Conservation (phyloP, 2,329 filamentous ascomycete species). For the Dryadomyces sulphureus region DNA sequence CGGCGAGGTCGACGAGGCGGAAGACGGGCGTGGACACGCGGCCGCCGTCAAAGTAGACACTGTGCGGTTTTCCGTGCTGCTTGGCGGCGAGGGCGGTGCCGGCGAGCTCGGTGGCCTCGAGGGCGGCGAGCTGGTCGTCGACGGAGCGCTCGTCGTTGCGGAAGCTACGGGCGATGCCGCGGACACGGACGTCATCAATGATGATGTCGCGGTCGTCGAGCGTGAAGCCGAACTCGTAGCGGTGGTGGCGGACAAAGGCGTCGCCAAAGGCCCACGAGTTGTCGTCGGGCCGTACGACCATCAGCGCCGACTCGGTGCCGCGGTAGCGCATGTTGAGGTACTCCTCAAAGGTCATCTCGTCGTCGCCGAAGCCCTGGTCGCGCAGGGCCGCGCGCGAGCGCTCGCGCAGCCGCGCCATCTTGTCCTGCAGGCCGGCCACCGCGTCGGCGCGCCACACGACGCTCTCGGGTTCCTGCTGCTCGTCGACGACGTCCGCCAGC, state of each 20-base stretch:
- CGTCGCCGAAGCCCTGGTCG: conserved; percentile 65
- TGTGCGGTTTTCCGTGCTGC: conserved; percentile 41
- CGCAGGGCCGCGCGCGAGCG: conserved; percentile 53
- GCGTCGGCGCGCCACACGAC: conserved; percentile 43
- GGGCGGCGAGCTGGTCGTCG: conserved; percentile 63
- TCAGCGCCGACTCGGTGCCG: conserved; percentile 79
- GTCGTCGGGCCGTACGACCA: conserved; percentile 65
- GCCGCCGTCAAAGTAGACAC: conserved; percentile 77
- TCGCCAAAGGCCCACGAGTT: conserved; percentile 71
- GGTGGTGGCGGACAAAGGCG: conserved; percentile 75
- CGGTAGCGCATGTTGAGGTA: conserved; percentile 91
- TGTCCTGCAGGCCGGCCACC: conserved; percentile 48
- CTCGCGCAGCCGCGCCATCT: conserved; percentile 67
- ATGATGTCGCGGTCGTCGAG: conserved; percentile 76
- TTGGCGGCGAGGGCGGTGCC: conserved; percentile 22
- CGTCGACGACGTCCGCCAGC: conserved; percentile 81
- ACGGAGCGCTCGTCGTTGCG: conserved; percentile 67
- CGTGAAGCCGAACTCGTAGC: conserved; percentile 87
- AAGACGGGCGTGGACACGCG: conserved; percentile 68
- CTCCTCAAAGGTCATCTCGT: conserved; percentile 70
- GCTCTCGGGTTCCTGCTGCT: conserved; percentile 66
- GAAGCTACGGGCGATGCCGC: conserved; percentile 82
- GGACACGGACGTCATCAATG: conserved; percentile 74
- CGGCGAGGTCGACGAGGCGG: conserved; percentile 57
- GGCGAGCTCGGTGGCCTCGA: conserved; percentile 35